Evolutionary conservation across 768 basidiomycete genomes (phyloP).

Genomic region (Amanita subjunquillea): DNA sequence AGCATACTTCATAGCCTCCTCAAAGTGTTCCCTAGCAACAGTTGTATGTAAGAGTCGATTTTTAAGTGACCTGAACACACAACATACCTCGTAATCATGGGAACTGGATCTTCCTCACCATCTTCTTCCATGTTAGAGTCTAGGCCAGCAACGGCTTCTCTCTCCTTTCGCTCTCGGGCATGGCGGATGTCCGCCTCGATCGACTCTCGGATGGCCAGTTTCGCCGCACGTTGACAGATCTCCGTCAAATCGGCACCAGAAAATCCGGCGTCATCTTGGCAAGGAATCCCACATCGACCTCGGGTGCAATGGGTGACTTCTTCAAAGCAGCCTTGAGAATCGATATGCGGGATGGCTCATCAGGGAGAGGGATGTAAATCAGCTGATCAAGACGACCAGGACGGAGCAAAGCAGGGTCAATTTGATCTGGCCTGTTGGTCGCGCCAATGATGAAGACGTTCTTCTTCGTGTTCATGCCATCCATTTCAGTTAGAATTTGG

Average conservation of each 20-base stretch:
- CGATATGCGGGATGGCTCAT: conserved; percentile 82
- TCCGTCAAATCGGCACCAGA: conserved; percentile 99
- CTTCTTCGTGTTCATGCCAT: conserved; percentile 98
- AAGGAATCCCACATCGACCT: conserved; percentile 80
- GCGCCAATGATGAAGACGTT: conserved; percentile 98
- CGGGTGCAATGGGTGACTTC: conserved; percentile 78
- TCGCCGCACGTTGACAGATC: conserved; percentile 96
- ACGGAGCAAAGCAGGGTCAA: conserved; percentile 86
- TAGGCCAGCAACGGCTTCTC: conserved; percentile 64
- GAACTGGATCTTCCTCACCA: conserved; percentile 75
- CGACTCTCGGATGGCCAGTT: conserved; percentile 90
- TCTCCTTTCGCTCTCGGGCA: conserved; percentile 70
- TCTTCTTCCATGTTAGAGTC: conserved; percentile 69
- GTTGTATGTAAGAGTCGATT: conserved; percentile 4
- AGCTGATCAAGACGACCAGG: conserved; percentile 98
- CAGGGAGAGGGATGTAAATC: conserved; percentile 98
- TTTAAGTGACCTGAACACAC: not conserved
- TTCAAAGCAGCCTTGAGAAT: conserved; percentile 89
- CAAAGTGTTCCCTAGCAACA: conserved; percentile 74
- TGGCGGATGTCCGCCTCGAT: conserved; percentile 86
- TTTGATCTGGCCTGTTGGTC: conserved; percentile 94
- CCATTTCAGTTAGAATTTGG: conserved; percentile 96
- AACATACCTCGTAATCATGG: conserved; percentile 67
- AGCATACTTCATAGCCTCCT: conserved; percentile 97
- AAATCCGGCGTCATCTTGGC: conserved; percentile 90